phyloP scores from a whole-genome alignment of 305 asterid species.

The Solanum hybrid region DNA sequence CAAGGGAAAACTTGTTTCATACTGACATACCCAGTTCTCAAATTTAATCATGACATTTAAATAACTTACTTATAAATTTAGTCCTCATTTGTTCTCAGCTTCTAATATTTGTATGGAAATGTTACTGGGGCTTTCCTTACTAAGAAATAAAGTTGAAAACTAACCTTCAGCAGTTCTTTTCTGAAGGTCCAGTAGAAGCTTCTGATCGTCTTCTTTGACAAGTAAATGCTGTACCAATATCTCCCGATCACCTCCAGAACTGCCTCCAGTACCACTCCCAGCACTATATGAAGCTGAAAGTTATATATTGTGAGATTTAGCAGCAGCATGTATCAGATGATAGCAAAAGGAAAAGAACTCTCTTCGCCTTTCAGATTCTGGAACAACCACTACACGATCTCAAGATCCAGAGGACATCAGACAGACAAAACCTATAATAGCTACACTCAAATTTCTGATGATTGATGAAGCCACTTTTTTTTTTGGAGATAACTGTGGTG shows the following conservation, averaged over 20 bases:
- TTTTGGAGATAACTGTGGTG: neutral
- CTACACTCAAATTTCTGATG: neutral
- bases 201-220: constrained; percentile 78
- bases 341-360: neutral
- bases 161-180: constrained; percentile 63
- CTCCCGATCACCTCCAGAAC: constrained; percentile 52
- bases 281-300: constrained; percentile 64
- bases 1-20: neutral
- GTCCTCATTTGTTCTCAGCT: neutral
- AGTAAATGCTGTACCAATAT: constrained; percentile 87
- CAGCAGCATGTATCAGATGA: neutral
- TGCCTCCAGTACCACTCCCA: constrained; percentile 45
- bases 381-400: neutral
- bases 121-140: neutral
- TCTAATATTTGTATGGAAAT: neutral
- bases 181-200: constrained; percentile 66
- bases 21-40: neutral
- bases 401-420: neutral
- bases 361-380: neutral
- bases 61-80: neutral
- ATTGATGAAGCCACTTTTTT: neutral
- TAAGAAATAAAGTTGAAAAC: constrained; percentile 6
- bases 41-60: neutral
- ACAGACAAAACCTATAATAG: neutral
- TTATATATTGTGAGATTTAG: neutral